A percentile compares a stretch with the other conserved stretches of the same genome.
These are phyloP conservation scores for Colletotrichum neosansevieriae DNA, from an alignment of 2,329 filamentous ascomycete species.

Conservation along the genomic window DNA sequence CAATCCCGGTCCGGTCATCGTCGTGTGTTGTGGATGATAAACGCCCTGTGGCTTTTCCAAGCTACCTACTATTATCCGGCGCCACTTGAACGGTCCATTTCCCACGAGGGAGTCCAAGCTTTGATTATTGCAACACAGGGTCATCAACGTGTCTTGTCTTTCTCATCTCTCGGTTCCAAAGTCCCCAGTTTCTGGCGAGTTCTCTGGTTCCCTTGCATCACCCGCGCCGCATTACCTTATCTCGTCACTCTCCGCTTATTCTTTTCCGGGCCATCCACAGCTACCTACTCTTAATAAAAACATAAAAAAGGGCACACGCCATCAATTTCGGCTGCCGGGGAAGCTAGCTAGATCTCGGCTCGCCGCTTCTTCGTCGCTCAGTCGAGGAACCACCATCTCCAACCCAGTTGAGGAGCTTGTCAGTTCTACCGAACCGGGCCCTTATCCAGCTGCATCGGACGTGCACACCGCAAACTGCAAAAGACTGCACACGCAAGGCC, in stretches of 20 bases:
- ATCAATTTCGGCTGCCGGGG: constrained; percentile 6
- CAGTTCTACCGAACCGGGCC: not conserved
- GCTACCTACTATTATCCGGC: constrained; percentile 15
- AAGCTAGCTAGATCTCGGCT: constrained; percentile 3
- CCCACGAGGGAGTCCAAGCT: constrained; percentile 33
- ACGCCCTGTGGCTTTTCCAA: constrained; percentile 37
- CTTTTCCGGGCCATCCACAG: constrained; percentile 8
- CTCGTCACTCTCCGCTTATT: constrained; percentile 25
- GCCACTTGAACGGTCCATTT: constrained; percentile 23
- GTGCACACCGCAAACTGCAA: constrained; percentile 39
- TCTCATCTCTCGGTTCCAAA: not conserved
- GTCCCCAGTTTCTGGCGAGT: constrained; percentile 13
- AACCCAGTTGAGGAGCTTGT: constrained; percentile 9
- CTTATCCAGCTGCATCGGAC: constrained; percentile 37
- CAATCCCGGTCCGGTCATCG: constrained; percentile 8
- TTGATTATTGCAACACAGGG: constrained; percentile 24
- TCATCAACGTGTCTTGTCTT: constrained; percentile 14
- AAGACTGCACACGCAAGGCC: constrained; percentile 6
- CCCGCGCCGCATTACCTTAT: constrained; percentile 20
- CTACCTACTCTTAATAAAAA: constrained; percentile 29
- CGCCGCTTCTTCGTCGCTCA: not conserved
- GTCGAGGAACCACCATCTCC: constrained; percentile 2
- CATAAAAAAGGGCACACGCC: not conserved
- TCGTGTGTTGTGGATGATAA: not conserved
- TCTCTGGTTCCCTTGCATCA: constrained; percentile 11